Evolutionary conservation across 2,329 filamentous ascomycete genomes (phyloP).

Genomic region (Cercospora janseana): DNA sequence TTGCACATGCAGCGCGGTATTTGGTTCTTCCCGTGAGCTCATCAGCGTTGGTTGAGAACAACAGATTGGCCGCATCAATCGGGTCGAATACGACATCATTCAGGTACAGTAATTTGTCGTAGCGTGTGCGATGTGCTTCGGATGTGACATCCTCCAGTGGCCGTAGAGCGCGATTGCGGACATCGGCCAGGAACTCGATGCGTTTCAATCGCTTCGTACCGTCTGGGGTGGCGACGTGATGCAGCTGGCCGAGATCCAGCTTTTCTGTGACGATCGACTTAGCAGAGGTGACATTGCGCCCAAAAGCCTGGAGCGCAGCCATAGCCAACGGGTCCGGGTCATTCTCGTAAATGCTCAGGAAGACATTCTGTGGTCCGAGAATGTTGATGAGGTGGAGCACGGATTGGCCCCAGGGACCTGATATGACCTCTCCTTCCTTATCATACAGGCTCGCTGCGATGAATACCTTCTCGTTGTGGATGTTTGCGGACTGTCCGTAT

Average conservation of each 20-base stretch:
- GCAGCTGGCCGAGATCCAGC: conserved; percentile 56
- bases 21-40: conserved; percentile 48
- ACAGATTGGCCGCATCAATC: conserved; percentile 57
- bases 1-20: conserved; percentile 68
- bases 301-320: conserved; percentile 55
- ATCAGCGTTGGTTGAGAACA: conserved; percentile 62
- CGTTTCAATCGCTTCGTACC: conserved; percentile 65
- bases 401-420: conserved; percentile 62
- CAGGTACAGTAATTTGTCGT: conserved; percentile 58
- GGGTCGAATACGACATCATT: conserved; percentile 68
- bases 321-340: conserved; percentile 60
- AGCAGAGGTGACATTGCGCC: conserved; percentile 48
- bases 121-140: conserved; percentile 41
- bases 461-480: conserved; percentile 65
- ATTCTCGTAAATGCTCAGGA: conserved; percentile 72
- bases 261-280: conserved; percentile 58
- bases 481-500: conserved; percentile 45
- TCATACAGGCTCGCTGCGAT: conserved; percentile 72
- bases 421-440: conserved; percentile 57
- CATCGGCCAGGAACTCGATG: conserved; percentile 70
- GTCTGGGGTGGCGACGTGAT: conserved; percentile 60
- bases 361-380: conserved; percentile 66
- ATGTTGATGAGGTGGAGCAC: conserved; percentile 63
- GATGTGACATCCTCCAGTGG: conserved; percentile 57
- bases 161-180: conserved; percentile 66